A percentile compares a stretch with the other conserved stretches of the same genome.
Conservation (phyloP, 352 stramenopile species). For the Phytophthora pinifolia region DNA sequence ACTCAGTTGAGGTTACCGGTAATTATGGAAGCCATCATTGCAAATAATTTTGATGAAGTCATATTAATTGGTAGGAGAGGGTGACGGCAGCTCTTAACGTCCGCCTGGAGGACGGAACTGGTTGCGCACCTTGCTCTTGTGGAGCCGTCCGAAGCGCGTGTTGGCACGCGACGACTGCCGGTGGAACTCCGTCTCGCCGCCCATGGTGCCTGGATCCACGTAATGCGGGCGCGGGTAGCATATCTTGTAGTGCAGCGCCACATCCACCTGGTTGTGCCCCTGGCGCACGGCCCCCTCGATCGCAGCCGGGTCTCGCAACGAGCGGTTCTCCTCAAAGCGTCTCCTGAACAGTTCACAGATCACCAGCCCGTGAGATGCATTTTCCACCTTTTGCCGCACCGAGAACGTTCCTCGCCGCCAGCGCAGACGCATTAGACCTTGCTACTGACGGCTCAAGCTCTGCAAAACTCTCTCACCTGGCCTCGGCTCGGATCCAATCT, state of each 20-base stretch:
- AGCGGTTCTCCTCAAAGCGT: constrained; percentile 68
- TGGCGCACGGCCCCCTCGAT: constrained; percentile 59
- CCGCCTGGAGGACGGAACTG: constrained; percentile 41
- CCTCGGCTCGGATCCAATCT: constrained; percentile 67
- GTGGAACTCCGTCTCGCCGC: constrained; percentile 69
- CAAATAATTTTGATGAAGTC: too few species aligned
- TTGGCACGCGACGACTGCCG: constrained; percentile 57
- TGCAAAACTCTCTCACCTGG: constrained; percentile 35
- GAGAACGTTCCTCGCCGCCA: constrained; percentile 11
- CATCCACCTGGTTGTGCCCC: constrained; percentile 70
- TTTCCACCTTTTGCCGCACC: constrained; percentile 23
- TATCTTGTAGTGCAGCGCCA: constrained; percentile 85
- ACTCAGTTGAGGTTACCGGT: too few species aligned
- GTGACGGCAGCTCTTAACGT: constrained; percentile 9
- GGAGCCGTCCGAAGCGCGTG: constrained; percentile 42
- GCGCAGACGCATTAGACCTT: not conserved
- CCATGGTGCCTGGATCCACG: constrained; percentile 75
- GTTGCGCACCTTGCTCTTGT: constrained; percentile 44
- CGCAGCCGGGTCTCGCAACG: constrained; percentile 24
- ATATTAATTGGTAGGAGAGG: constrained; percentile 1
- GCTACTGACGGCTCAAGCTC: not conserved
- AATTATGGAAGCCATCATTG: too few species aligned
- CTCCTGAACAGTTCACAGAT: constrained; percentile 26
- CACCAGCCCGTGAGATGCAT: constrained; percentile 9
- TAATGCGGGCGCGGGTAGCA: constrained; percentile 79